phyloP scores from a whole-genome alignment of 345 rosid genomes.

The Lenwebbia sp. region DNA sequence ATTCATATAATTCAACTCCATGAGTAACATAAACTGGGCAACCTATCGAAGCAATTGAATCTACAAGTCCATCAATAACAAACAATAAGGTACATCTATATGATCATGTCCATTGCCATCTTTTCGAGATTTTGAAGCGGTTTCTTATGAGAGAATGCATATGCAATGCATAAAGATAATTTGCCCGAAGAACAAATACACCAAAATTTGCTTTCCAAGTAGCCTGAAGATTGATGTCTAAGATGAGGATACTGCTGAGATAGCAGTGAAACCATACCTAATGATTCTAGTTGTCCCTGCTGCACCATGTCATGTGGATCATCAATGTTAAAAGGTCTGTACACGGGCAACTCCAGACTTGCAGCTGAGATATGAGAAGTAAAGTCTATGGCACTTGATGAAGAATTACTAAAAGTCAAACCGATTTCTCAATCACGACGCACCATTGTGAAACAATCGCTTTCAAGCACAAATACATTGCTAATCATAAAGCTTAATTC shows the following conservation, averaged over 20 bases:
- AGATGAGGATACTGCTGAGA: background rate
- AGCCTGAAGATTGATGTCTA: background rate
- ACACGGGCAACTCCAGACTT: slow-evolving; percentile 8
- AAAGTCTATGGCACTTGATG: background rate
- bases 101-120: background rate
- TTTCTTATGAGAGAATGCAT: background rate
- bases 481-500: background rate
- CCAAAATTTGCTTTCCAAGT: background rate
- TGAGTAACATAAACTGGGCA: background rate
- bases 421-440: background rate
- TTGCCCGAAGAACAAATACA: background rate
- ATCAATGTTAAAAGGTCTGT: slow-evolving; percentile 37
- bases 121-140: background rate
- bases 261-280: slow-evolving; percentile 27
- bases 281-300: slow-evolving; percentile 26
- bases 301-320: slow-evolving; percentile 31
- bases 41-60: background rate
- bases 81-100: background rate
- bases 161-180: background rate
- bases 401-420: background rate
- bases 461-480: background rate
- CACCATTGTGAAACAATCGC: background rate
- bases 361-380: slow-evolving; percentile 17
- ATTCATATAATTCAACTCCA: background rate
- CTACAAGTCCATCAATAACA: background rate